Base-by-base conservation (phyloP, 163 green algal genomes). In the Chlorella variabilis region DNA sequence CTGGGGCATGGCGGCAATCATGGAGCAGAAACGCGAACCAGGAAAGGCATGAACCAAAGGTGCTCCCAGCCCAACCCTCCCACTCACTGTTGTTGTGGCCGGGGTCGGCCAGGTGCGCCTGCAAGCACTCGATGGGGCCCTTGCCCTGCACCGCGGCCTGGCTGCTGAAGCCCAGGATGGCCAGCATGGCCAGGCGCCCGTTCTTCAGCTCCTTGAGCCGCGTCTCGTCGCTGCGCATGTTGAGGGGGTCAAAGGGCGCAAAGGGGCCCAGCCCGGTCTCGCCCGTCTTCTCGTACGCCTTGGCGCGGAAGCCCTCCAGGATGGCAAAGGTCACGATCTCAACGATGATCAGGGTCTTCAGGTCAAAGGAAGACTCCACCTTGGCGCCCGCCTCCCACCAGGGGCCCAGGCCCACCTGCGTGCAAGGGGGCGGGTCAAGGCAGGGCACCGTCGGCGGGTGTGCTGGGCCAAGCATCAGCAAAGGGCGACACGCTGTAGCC, bases 161-260 rank as follows among this genome's bases (percentile, higher is more conserved):
- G 56, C 90, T 95, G 86, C 83, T 92, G 89, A 96, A 96, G 85
- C 94, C 94, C 8, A 97, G 48, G 85, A 98, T 95, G 33, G 95
- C 92, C 31, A 77, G 71, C 95, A 98, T 98, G 21, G 93, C 95
- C 58, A 97, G 88, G 84, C 92, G 92, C 36, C 86, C 93, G 84
- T 96, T 96, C 91, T 98, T 97, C 29, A 98, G 59, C 90, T 98
- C 94, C 89, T 97, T 97, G 27, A 97, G 71, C 70, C 88, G 89
- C 59, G 84, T 97, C 75, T 95, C 87, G 42, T 93, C 83, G 78
- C 71, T 91, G 70, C 87, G 87, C 90, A 97, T 94, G 88, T 87
- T 85, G 31, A 92, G 48, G 68, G 94, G 94, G 92, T 97, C 94
- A 75, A 97, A 96, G 78, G 92, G 92, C 67, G 58, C 75, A 36